These are phyloP conservation scores for Tranzscheliella williamsii DNA, from an alignment of 1,284 basidiomycete genomes.

Conservation along the genomic window DNA sequence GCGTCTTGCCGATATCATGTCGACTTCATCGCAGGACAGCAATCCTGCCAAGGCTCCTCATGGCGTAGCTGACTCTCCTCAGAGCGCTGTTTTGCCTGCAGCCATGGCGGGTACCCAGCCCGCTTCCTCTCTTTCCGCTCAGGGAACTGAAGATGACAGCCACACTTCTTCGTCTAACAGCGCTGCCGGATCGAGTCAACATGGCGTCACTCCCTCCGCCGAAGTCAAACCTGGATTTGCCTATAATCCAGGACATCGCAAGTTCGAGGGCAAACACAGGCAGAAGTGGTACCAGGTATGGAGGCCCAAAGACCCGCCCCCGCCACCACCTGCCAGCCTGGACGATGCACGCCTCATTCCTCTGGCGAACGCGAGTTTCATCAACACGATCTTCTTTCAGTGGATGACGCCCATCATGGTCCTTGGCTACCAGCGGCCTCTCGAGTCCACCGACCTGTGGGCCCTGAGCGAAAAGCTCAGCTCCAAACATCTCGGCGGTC, in stretches of 20 bases:
- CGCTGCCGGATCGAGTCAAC: slow-evolving; percentile 16
- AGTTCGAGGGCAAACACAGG: slow-evolving; percentile 43
- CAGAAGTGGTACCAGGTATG: slow-evolving; percentile 58
- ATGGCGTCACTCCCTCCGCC: slow-evolving; percentile 4
- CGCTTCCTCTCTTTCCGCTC: not conserved
- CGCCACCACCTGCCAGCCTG: slow-evolving; percentile 62
- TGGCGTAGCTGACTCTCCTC: too few relatives aligned
- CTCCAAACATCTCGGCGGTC: slow-evolving; percentile 68
- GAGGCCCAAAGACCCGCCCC: slow-evolving; percentile 52
- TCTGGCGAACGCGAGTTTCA: slow-evolving; percentile 66
- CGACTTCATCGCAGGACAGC: too few relatives aligned
- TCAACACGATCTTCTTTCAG: slow-evolving; percentile 67
- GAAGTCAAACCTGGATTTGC: slow-evolving; percentile 28
- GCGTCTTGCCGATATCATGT: too few relatives aligned
- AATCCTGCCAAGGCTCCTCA: too few relatives aligned
- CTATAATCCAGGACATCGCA: slow-evolving; percentile 50
- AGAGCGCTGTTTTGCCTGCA: too few relatives aligned
- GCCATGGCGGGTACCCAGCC: too few relatives aligned
- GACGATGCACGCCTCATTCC: slow-evolving; percentile 68
- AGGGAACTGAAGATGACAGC: slow-evolving; percentile 19
- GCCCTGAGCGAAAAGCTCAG: slow-evolving; percentile 69
- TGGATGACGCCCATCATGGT: slow-evolving; percentile 77
- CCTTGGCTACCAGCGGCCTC: slow-evolving; percentile 73
- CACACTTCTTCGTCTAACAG: slow-evolving; percentile 24
- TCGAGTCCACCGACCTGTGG: slow-evolving; percentile 83